A percentile compares a stretch with the other conserved stretches of the same genome.
Conservation (phyloP, 2,329 filamentous ascomycete genomes). For the Cladosporium sp. region DNA sequence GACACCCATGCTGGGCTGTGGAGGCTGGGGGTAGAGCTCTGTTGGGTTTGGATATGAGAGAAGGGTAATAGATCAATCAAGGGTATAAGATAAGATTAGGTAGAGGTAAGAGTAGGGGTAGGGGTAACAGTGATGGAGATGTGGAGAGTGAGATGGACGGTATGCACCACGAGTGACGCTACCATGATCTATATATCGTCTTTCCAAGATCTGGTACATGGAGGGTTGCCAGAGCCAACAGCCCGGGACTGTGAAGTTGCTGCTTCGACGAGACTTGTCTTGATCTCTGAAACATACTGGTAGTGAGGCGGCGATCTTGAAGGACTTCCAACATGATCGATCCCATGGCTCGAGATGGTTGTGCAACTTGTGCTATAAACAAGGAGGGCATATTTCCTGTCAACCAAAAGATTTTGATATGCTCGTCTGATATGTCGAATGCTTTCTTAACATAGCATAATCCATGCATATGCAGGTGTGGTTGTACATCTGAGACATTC, state of each 20-base stretch:
- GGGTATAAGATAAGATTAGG: not conserved
- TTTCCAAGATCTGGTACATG: not conserved
- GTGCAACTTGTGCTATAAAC: no score
- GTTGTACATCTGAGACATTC: conserved; percentile 1
- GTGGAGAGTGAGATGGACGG: not conserved
- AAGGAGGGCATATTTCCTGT: no score
- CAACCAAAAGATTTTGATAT: no score
- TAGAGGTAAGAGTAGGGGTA: not conserved
- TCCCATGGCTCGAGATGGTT: no score
- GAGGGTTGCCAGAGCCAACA: conserved; percentile 6
- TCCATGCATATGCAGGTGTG: no score
- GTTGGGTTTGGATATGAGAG: not conserved
- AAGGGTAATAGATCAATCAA: not conserved
- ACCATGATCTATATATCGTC: not conserved
- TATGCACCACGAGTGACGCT: not conserved
- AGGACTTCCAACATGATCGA: not conserved
- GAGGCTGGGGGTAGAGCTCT: not conserved
- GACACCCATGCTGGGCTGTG: not conserved
- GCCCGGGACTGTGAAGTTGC: conserved; percentile 3
- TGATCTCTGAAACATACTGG: not conserved
- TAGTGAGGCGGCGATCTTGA: not conserved
- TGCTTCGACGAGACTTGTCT: conserved; percentile 13
- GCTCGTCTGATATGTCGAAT: no score
- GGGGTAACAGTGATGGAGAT: no score
- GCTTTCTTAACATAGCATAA: no score